phyloP scores from a whole-genome alignment of 805 yeast species.

The Cyberlindnera maritima region DNA sequence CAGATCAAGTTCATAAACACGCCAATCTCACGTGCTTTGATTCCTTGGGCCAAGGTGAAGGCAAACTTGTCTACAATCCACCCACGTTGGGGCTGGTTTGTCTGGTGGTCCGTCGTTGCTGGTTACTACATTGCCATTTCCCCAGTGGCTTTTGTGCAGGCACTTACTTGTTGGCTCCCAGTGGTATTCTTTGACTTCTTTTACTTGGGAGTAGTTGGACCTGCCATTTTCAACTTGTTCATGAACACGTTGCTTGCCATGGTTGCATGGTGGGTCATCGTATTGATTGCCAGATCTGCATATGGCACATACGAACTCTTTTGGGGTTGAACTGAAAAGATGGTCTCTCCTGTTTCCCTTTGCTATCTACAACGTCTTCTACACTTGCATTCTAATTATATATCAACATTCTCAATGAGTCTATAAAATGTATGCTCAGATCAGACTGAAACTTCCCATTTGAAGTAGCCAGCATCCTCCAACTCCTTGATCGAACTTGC shows the following conservation, averaged over 20 bases:
- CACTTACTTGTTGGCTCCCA: not conserved
- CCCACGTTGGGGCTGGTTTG: constrained; percentile 8
- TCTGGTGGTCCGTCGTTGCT: constrained; percentile 7
- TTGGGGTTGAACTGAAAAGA: not conserved
- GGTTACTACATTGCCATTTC: constrained; percentile 1
- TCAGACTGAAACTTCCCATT: constrained; percentile 24
- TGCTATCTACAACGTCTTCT: not conserved
- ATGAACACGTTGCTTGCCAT: not conserved
- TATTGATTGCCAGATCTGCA: not conserved
- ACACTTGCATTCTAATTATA: not conserved
- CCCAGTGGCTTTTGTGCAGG: not conserved
- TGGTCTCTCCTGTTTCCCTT: no score
- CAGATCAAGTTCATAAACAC: constrained; percentile 6
- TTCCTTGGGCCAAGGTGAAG: constrained; percentile 6
- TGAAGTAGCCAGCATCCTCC: constrained; percentile 35
- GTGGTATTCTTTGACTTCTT: not conserved
- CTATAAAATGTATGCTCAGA: not conserved
- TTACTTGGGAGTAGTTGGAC: not conserved
- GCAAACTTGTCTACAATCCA: not conserved
- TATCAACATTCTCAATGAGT: no score
- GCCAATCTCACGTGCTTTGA: not conserved
- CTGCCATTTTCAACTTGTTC: not conserved
- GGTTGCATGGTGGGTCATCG: not conserved
- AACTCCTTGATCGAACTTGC: constrained; percentile 40
- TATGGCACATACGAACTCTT: not conserved